Base-by-base conservation (phyloP, 2,329 filamentous ascomycete genomes). In the Trichoderma aggressivum region DNA sequence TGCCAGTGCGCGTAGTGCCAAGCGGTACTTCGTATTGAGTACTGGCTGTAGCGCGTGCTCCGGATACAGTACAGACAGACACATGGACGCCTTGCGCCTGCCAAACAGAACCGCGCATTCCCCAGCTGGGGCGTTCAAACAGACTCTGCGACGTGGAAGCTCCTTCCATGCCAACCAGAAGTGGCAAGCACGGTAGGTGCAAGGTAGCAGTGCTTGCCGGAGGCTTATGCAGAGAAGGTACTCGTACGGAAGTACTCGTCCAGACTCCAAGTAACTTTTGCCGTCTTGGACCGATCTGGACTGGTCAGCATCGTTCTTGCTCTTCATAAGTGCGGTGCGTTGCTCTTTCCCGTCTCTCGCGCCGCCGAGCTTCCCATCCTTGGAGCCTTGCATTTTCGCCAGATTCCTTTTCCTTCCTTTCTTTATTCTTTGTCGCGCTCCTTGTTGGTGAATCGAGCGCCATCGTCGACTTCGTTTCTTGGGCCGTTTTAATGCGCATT, bases 121-220 rank as follows among this genome's bases (percentile, higher is more conserved):
- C 64, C 34, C 26, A 28, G 63, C 50, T 39, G 53, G 53, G 50
- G 50, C 32, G 5, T 66, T 39, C 30, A 56, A 32, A 32, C 34
- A 55, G 50, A 26, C 63, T 66, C 24, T 39, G 28, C 21, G 63
- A 28, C 50, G 21, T 36, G 50, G 53, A 56, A 56, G 63, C 64
- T 67, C 64, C 55, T 59, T 58, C 64, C 64, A 67, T 67, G 64
- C 64, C 64, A 67, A 32, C 64, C 53, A 59, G 26, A 66, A 30
- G 39, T 63, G 39, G 64, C 53, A 67, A 56, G 24, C 64, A 67
- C 28, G 64, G 53, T 12, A 67, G 53, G 64, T 34, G 39, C 34
- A 61, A 36, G 59, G 59, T 61, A 39, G 63, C 47, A 39, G 63
- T 65, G 47, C 43, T 65, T 56, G 63, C 61, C 63, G 24, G 63